Conservation (phyloP, 2,329 filamentous ascomycete genomes). For the Microdochium nivale region DNA sequence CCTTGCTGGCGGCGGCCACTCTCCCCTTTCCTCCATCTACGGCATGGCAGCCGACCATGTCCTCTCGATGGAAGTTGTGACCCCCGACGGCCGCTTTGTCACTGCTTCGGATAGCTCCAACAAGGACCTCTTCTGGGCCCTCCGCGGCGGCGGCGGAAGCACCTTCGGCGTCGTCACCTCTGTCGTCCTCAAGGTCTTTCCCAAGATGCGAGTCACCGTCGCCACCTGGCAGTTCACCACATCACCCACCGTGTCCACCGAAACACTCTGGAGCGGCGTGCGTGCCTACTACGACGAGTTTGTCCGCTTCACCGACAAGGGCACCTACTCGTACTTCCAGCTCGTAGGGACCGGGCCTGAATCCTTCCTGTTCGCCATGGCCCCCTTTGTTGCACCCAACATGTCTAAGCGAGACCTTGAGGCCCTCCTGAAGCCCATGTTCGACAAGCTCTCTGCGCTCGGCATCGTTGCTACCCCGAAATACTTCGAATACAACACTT, state of each 20-base stretch:
- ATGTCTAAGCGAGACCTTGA: conserved; percentile 22
- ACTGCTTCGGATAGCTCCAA: conserved; percentile 30
- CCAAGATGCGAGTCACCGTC: conserved; percentile 22
- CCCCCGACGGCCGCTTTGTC: conserved; percentile 31
- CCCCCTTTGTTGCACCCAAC: conserved; percentile 26
- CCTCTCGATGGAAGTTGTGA: conserved; percentile 39
- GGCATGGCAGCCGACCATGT: conserved; percentile 43
- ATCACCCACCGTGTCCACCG: conserved; percentile 15
- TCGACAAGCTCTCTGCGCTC: conserved; percentile 17
- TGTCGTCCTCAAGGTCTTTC: conserved; percentile 24
- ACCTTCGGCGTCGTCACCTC: conserved; percentile 35
- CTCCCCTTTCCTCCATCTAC: conserved; percentile 38
- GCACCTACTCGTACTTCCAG: conserved; percentile 17
- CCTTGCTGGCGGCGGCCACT: conserved; percentile 43
- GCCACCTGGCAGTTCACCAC: conserved; percentile 19
- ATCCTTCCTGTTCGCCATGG: conserved; percentile 17
- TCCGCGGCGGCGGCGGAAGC: conserved; percentile 34
- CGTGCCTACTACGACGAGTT: conserved; percentile 21
- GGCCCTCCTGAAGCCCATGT: conserved; percentile 19
- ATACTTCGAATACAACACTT: conserved; percentile 24
- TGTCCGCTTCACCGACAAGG: conserved; percentile 17
- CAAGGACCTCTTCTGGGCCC: conserved; percentile 39
- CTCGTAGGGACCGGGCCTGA: conserved; percentile 3
- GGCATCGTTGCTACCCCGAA: conserved; percentile 19
- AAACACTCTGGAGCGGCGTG: conserved; percentile 20